Evolutionary conservation across 1,139 yeast species (phyloP), one percentile per base, ranked within the genome.

Genomic region (Geotrichum cucujoidarum): DNA sequence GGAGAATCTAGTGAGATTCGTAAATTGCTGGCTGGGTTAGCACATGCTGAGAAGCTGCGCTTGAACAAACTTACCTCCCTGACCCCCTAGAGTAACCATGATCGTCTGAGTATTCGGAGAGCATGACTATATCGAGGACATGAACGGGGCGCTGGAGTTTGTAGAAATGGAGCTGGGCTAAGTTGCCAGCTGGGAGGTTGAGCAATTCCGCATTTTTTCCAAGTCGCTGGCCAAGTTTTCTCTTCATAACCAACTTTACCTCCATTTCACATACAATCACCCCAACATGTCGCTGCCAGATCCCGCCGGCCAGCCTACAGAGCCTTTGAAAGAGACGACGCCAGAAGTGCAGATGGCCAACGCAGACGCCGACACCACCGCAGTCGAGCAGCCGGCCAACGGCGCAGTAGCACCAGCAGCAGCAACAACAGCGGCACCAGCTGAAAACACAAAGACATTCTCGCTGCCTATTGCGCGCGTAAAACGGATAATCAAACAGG

Each of bases 401-500:
- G 27, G 18, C 16, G 18, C 20, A 21, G 40, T 21, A n/a, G 39
- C 37, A 4, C 11, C 21, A 4, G 31, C 31, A 21, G 10, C 18
- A 5, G 31, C 8, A 10, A 18, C 21, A 20, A 32, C 22, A 29
- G 17, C 20, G n/a, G 13, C 16, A 6, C 2, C 43, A 2, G 24
- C 38, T 13, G 37, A 24, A 10, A 24, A 10, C 27, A 24, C 27
- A 24, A 24, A 24, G 27, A 47, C 46, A n/a, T 33, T 47, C 14
- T 38, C 53, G 30, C 55, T 90, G 33, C 97, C 97, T 5, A 69
- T 89, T 25, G 77, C 95, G 1, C 83, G 90, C 57, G 83, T 90
- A 55, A 89, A 87, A 63, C 76, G 83, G 59, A 84, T 90, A 48
- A 81, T 92, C 61, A 88, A 86, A 60, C 77, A 83, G 65, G 97